These are phyloP conservation scores for Houttuynia cordata DNA, from an alignment of 164 flowering plant species.

Conservation along the genomic window DNA sequence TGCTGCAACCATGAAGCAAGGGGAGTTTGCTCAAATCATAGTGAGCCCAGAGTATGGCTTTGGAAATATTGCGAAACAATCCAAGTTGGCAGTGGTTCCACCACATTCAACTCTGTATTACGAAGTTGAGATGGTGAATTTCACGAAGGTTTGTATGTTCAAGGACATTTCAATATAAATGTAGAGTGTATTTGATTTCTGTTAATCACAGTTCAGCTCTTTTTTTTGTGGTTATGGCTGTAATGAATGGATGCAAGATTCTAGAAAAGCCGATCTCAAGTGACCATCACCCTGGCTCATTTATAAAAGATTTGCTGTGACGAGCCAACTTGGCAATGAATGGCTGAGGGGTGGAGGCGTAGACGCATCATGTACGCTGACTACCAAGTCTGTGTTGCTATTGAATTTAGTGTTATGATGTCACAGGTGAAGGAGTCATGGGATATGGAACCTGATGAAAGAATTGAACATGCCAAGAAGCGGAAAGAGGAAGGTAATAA, in stretches of 20 bases:
- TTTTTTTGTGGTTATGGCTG: no score
- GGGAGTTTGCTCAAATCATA: slow-evolving; percentile 17
- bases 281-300: no score
- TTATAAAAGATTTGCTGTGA: no score
- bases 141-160: slow-evolving; percentile 18
- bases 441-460: slow-evolving; percentile 29
- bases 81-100: slow-evolving; percentile 21
- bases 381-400: no score
- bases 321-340: no score
- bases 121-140: slow-evolving; percentile 23
- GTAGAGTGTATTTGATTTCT: not conserved
- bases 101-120: slow-evolving; percentile 18
- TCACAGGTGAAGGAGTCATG: slow-evolving; percentile 27
- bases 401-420: not conserved
- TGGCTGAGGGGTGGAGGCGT: no score
- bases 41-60: slow-evolving; percentile 21
- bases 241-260: no score
- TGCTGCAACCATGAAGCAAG: slow-evolving; percentile 24
- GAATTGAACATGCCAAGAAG: slow-evolving; percentile 23
- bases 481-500: slow-evolving; percentile 26
- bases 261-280: no score
- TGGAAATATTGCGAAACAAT: slow-evolving; percentile 10
- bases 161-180: not conserved
- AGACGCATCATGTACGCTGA: no score
- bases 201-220: no score